phyloP scores from a whole-genome alignment of 164 flowering plant species.

The Aristolochia californica region DNA sequence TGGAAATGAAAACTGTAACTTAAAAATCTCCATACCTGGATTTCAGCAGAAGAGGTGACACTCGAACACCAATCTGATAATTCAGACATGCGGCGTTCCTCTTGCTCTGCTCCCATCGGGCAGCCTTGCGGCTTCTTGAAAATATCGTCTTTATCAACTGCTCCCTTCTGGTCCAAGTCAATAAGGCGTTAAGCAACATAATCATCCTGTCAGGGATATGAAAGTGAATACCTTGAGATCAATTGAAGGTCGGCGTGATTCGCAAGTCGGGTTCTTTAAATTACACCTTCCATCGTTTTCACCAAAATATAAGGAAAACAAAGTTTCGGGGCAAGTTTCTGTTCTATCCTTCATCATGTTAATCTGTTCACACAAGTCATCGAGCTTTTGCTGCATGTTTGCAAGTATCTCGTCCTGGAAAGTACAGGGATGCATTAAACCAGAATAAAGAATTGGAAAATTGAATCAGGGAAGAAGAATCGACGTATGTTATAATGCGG shows the following conservation, averaged over 20 bases:
- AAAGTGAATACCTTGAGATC: conserved; percentile 21
- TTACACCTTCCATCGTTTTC: conserved; percentile 9
- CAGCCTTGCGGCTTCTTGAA: conserved; percentile 17
- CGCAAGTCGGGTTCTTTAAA: conserved; percentile 25
- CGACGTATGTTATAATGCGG: too few relatives aligned
- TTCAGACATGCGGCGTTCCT: conserved; percentile 92
- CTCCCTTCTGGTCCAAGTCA: conserved; percentile 5
- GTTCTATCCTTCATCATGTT: conserved; percentile 34
- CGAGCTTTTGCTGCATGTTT: conserved; percentile 85
- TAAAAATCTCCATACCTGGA: conserved; percentile 43
- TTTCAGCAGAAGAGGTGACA: conserved; percentile 52
- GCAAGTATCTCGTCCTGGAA: conserved; percentile 66
- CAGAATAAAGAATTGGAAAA: background rate
- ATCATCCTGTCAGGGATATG: background rate
- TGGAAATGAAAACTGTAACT: too few relatives aligned
- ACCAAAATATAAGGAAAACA: conserved; percentile 12
- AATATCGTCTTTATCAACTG: conserved; percentile 25
- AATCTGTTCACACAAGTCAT: conserved; percentile 53
- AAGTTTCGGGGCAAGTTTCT: conserved; percentile 4
- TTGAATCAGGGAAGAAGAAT: too few relatives aligned
- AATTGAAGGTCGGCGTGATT: conserved; percentile 12
- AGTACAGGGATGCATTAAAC: background rate
- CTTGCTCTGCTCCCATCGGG: conserved; percentile 37
- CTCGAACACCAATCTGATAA: conserved; percentile 90
- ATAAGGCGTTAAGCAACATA: background rate